Base-by-base conservation (phyloP, 176 grass and related monocot genomes). In the Phoenix dactylifera region DNA sequence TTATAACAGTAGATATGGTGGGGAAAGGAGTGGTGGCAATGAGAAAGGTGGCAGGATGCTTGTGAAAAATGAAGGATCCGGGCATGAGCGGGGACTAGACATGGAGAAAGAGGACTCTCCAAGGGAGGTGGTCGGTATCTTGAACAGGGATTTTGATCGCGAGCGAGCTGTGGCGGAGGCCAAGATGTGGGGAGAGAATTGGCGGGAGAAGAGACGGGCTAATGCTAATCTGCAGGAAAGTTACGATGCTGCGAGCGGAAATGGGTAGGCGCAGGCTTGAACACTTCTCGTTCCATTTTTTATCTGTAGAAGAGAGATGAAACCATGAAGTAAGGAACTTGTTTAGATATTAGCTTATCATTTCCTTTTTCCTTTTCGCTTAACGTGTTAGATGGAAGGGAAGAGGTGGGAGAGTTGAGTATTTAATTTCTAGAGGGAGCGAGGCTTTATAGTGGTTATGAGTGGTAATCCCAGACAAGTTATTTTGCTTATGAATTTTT, bases 91-190 rank as follows among this genome's bases (percentile, higher is more conserved):
- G 3, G 51, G 15, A n/a, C 51, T n/a, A 52, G n/a, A 52, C 1
- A 15, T 17, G 15, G 52, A 17, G 4, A 54, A 5, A 18, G 16
- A 18, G 52, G 52, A 80, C 57, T 85, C 82, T 7, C 81, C 83
- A 2, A 77, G 68, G 15, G 80, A 85, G 26, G 24, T 68, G 24
- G 60, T 5, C 0, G 67, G 62, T 5, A 64, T 66, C 18, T n/a
- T 66, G 15, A 87, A 79, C 51, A 79, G 63, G 64, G 80, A 76
- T 48, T 53, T 60, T 35, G 81, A 98, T 56, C 75, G 93, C 77
- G 93, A 98, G 74, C 72, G 76, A 52, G 80, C 84, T 65, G 87
- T 98, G 66, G 93, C 93, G 0, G 93, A 98, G 76, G 93, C 93
- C 19, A 98, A 81, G 69, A 81, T 85, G 78, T 98, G 93, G 93